Base-by-base conservation (phyloP, 257 asterid species). In the Solanum phureja region DNA sequence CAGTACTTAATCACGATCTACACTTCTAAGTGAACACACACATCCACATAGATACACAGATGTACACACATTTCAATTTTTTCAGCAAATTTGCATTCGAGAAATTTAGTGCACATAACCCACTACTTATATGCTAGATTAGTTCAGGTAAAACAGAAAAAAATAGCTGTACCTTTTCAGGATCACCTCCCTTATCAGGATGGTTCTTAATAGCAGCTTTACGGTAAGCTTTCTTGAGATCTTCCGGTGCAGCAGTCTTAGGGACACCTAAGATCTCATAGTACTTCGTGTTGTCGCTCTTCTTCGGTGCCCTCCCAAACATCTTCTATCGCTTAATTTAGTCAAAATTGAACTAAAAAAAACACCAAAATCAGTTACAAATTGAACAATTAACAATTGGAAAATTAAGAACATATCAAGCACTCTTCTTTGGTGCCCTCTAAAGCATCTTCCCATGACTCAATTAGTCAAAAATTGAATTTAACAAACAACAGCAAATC, bases 111-210 rank as follows among this genome's bases (percentile, higher is more conserved):
- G 9, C 14, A 35, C 0, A 9, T 34, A 35, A 19, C 16, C 18
- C 82, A 73, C 46, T 73, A 33, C 84, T 24, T 79, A 79, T 42
- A 24, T 79, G 84, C 37, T 8, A 13, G 27, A 81, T 81, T 37
- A 44, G 24, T 18, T 29, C 6, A 12, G 18, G 8, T 8, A 14
- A 60, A 37, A 19, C 6, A 3, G 27, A 56, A 75, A 72, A 40
- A 9, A 12, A 71, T 6, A 6, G 9, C n/a, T n/a, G 9, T 90
- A 94, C 98, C 93, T 94, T 95, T 52, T 95, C 98, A 3, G 98
- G 98, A 89, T 95, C 98, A 42, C 98, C 98, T 11, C 98, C 98
- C 88, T 95, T 95, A 81, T 95, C 98, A 29, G 98, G 98, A 83
- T 95, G 98, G 19, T 95, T 95, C 87, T 95, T 95, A 42, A 95